Conservation (phyloP, 2,329 filamentous ascomycete species). For the Aspergillus caelatus region DNA sequence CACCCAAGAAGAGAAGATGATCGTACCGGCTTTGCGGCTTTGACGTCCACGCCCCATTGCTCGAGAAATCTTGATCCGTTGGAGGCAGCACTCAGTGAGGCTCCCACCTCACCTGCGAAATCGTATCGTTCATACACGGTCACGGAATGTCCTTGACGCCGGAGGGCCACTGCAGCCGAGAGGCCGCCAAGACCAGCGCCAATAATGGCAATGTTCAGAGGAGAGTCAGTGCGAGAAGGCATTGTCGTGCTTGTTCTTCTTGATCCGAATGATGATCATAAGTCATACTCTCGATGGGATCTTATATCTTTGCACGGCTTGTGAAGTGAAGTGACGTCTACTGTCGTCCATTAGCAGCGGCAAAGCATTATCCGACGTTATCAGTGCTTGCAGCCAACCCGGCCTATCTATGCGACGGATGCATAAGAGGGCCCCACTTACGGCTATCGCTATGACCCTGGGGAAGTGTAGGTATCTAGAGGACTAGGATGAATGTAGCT, state of each 20-base stretch:
- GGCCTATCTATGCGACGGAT: conserved; percentile 32
- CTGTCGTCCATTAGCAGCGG: background rate
- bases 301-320: background rate
- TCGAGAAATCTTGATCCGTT: conserved; percentile 26
- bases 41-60: conserved; percentile 26
- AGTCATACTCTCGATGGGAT: background rate
- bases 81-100: conserved; percentile 25
- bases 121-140: conserved; percentile 27
- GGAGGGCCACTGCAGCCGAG: conserved; percentile 8
- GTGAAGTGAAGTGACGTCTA: background rate
- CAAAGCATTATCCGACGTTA: background rate
- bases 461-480: background rate
- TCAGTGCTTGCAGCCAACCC: background rate
- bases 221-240: conserved; percentile 26
- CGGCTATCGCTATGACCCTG: background rate
- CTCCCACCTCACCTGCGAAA: conserved; percentile 26
- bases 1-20: background rate
- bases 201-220: conserved; percentile 28
- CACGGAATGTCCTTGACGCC: conserved; percentile 20
- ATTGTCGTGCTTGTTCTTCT: conserved; percentile 10
- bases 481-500: background rate
- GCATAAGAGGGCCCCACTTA: conserved; percentile 11
- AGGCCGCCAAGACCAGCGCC: conserved; percentile 25
- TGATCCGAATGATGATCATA: background rate
- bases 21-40: conserved; percentile 13